Evolutionary conservation across 306 rosid species (phyloP).

Genomic region (Dalbergia cultrata): DNA sequence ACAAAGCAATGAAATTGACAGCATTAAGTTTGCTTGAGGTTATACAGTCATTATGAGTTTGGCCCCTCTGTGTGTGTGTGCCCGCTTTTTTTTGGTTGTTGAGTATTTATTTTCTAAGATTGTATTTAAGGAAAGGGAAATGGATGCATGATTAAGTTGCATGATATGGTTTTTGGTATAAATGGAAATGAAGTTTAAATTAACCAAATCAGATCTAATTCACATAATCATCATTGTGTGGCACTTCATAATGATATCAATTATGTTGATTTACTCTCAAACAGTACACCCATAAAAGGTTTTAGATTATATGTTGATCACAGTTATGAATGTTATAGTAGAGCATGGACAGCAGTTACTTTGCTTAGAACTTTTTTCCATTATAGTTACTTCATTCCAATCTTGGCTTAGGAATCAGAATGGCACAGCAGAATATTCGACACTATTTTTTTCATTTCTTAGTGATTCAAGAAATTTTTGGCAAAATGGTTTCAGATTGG

Average conservation of each 20-base stretch:
- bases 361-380: background rate
- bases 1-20: background rate
- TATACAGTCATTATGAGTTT: background rate
- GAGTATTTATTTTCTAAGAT: background rate
- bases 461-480: background rate
- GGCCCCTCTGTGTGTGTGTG: background rate
- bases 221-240: slow-evolving; percentile 6
- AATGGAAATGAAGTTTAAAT: slow-evolving; percentile 30
- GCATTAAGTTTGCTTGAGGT: background rate
- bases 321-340: slow-evolving; percentile 6
- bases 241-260: slow-evolving; percentile 17
- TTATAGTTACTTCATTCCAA: too few relatives aligned
- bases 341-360: slow-evolving; percentile 11
- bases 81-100: too few relatives aligned
- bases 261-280: slow-evolving; percentile 24
- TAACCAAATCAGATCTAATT: slow-evolving; percentile 7
- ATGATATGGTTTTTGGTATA: background rate
- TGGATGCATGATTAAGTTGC: background rate
- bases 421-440: too few relatives aligned
- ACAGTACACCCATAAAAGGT: background rate
- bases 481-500: slow-evolving; percentile 23
- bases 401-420: too few relatives aligned
- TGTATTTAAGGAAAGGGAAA: slow-evolving; percentile 12
- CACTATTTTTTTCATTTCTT: too few relatives aligned
- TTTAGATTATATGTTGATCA: background rate